Percentiles rank a stretch among this genome's conserved stretches.
Conservation (phyloP, 2,329 filamentous ascomycete genomes). For the Claviceps sp. region DNA sequence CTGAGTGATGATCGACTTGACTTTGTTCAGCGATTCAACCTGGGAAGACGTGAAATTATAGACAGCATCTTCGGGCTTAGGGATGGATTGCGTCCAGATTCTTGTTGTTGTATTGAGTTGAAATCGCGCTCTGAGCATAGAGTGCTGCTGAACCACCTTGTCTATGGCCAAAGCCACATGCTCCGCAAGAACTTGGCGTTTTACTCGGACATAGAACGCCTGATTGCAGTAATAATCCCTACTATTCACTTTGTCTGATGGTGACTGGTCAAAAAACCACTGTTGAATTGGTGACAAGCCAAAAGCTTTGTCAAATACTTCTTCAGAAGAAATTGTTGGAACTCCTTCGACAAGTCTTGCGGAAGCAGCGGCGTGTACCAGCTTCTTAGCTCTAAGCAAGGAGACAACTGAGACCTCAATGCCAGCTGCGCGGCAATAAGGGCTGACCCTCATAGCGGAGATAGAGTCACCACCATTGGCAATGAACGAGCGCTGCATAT, state of each 20-base stretch:
- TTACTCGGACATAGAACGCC: constrained; percentile 3
- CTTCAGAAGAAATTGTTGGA: not conserved
- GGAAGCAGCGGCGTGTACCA: not conserved
- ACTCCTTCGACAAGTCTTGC: not conserved
- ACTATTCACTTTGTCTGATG: constrained; percentile 1
- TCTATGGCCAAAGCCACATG: not conserved
- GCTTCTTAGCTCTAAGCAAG: not conserved
- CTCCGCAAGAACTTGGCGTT: not conserved
- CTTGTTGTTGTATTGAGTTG: not conserved
- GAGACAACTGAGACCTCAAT: constrained; percentile 1
- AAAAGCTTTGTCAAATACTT: constrained; percentile 2
- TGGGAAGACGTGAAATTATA: not conserved
- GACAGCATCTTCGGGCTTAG: not conserved
- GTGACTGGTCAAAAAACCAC: constrained; percentile 5
- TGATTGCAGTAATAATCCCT: constrained; percentile 3
- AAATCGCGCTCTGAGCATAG: constrained; percentile 6
- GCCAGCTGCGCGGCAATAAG: constrained; percentile 1
- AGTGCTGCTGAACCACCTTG: constrained; percentile 4
- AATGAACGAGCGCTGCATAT: constrained; percentile 6
- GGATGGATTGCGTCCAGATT: not conserved
- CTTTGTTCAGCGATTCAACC: not conserved
- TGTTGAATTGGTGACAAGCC: constrained; percentile 6
- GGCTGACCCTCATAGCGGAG: constrained; percentile 5
- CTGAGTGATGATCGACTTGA: not conserved
- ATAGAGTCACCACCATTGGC: constrained; percentile 7